Conservation (phyloP, 129 eudicot genomes). For the Solidago caesia region DNA sequence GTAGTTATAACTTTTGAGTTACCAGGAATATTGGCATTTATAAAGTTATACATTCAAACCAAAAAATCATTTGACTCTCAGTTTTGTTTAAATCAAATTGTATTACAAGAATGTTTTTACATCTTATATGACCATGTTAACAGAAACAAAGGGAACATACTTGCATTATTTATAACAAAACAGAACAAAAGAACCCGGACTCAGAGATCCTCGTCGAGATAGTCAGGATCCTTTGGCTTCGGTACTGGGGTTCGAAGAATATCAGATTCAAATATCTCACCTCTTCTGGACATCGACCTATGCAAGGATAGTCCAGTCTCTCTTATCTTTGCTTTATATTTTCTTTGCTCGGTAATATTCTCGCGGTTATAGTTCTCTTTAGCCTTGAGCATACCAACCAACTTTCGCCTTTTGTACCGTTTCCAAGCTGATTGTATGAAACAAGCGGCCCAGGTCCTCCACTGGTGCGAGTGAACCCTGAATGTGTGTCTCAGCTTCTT, state of each 20-base stretch:
- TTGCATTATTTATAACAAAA: constrained; percentile 6
- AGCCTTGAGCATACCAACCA: constrained; percentile 40
- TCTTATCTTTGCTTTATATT: constrained; percentile 20
- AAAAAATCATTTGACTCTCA: not conserved
- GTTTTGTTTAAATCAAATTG: not conserved
- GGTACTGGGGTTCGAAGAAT: constrained; percentile 38
- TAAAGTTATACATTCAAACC: not conserved
- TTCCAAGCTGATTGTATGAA: constrained; percentile 76
- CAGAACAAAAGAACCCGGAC: not conserved
- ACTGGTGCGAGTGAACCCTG: constrained; percentile 71
- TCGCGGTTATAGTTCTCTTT: constrained; percentile 31
- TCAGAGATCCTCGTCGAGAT: constrained; percentile 37
- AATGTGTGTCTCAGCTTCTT: constrained; percentile 68
- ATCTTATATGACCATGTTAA: constrained; percentile 14
- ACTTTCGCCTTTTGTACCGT: constrained; percentile 47
- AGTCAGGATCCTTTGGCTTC: constrained; percentile 72
- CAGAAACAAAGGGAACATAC: not conserved
- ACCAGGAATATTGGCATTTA: not conserved
- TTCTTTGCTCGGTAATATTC: constrained; percentile 25
- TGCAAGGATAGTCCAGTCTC: constrained; percentile 33
- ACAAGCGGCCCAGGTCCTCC: constrained; percentile 96
- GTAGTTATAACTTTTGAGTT: not conserved
- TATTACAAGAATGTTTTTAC: not conserved
- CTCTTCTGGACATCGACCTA: constrained; percentile 26
- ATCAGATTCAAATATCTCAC: constrained; percentile 34